A percentile compares a stretch with the other conserved stretches of the same genome.
These are phyloP conservation scores for Vanderwaltozyma verrucispora DNA, from an alignment of 805 yeast species.

Conservation along the genomic window DNA sequence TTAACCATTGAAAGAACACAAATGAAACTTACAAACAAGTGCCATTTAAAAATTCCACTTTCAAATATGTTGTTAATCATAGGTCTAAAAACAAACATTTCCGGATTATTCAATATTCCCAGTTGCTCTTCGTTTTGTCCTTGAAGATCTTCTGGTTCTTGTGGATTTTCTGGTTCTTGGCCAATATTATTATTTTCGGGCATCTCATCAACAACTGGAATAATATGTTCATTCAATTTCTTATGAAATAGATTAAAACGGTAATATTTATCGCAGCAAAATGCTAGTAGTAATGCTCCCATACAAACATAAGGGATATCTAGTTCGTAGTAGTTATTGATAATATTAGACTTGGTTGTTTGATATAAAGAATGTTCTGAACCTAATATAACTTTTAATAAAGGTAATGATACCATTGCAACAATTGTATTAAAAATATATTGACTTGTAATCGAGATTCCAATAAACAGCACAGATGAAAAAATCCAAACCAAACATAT, in stretches of 20 bases:
- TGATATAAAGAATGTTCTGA: background rate
- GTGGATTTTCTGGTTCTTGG: background rate
- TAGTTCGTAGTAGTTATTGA: conserved; percentile 6
- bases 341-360: background rate
- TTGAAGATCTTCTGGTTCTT: too few relatives aligned
- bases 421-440: conserved; percentile 9
- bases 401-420: conserved; percentile 5
- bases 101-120: too few relatives aligned
- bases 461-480: conserved; percentile 29
- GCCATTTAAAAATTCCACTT: background rate
- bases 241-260: conserved; percentile 7
- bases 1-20: too few relatives aligned
- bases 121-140: background rate
- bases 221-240: conserved; percentile 14
- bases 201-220: conserved; percentile 6
- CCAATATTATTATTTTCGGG: background rate
- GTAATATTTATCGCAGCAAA: conserved; percentile 12
- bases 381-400: conserved; percentile 1
- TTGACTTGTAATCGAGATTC: conserved; percentile 13
- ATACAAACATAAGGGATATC: conserved; percentile 16
- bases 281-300: conserved; percentile 9
- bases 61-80: background rate
- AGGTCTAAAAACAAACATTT: too few relatives aligned
- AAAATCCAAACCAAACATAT: conserved; percentile 36
- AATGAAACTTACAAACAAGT: background rate